Evolutionary conservation across 2,329 filamentous ascomycete genomes (phyloP).

Genomic region (Myriosclerotinia scirpicola): DNA sequence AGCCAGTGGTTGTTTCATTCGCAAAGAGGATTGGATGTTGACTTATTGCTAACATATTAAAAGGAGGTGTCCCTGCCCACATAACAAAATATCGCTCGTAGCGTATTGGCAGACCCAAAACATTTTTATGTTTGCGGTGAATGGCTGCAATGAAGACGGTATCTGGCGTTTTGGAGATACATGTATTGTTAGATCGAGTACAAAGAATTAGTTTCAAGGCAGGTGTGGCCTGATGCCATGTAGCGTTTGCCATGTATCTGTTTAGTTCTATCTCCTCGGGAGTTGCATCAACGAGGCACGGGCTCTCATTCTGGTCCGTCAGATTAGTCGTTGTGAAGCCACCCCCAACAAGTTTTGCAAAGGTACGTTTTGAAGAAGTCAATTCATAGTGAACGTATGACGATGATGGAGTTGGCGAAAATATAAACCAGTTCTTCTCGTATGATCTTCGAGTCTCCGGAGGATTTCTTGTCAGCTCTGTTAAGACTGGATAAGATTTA

Average conservation of each 20-base stretch:
- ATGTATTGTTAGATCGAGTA: slow-evolving; percentile 35
- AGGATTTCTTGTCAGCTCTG: slow-evolving; percentile 44
- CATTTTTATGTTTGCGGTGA: slow-evolving; percentile 44
- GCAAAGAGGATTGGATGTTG: slow-evolving; percentile 41
- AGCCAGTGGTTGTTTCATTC: slow-evolving; percentile 43
- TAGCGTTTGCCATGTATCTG: slow-evolving; percentile 29
- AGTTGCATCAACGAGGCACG: slow-evolving; percentile 30
- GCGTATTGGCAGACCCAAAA: slow-evolving; percentile 40
- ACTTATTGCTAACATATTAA: slow-evolving; percentile 42
- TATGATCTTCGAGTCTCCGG: slow-evolving; percentile 39
- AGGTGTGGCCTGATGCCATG: slow-evolving; percentile 46
- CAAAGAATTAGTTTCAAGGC: slow-evolving; percentile 43
- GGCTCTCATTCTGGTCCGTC: slow-evolving; percentile 28
- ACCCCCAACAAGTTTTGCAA: slow-evolving; percentile 32
- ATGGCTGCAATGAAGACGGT: slow-evolving; percentile 42
- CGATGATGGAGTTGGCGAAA: slow-evolving; percentile 40
- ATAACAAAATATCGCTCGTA: slow-evolving; percentile 45
- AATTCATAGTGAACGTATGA: slow-evolving; percentile 45
- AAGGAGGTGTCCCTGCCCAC: slow-evolving; percentile 42
- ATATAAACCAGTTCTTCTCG: slow-evolving; percentile 46
- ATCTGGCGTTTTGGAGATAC: slow-evolving; percentile 31
- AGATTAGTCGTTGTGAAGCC: slow-evolving; percentile 34
- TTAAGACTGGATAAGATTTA: slow-evolving; percentile 38
- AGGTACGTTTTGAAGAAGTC: slow-evolving; percentile 34
- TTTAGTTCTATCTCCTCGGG: slow-evolving; percentile 23